Conservation (phyloP, 1,284 basidiomycete genomes). For the Trametes polyzona region DNA sequence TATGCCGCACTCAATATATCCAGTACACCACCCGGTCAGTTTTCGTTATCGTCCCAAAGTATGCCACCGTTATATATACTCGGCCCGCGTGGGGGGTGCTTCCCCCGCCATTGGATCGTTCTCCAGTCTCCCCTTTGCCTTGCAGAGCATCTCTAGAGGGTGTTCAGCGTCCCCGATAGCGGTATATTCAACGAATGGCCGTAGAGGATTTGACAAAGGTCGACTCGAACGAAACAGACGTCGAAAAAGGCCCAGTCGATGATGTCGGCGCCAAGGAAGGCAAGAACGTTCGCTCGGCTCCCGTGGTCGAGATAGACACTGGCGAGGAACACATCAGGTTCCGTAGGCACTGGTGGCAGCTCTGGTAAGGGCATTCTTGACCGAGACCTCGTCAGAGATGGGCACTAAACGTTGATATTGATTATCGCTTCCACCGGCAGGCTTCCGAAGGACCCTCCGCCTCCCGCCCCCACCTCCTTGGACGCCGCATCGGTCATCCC, state of each 20-base stretch:
- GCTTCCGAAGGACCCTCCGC: conserved; percentile 62
- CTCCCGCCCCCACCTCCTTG: conserved; percentile 58
- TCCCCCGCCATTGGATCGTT: not conserved
- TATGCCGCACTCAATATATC: not conserved
- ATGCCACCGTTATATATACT: not conserved
- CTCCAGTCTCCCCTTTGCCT: not conserved
- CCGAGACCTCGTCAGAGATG: not conserved
- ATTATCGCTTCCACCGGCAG: conserved; percentile 36
- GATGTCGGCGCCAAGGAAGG: conserved; percentile 1
- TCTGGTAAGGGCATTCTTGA: conserved; percentile 39
- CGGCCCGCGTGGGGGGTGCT: not conserved
- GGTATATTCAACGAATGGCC: not conserved
- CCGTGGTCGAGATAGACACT: conserved; percentile 47
- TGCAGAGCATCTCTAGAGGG: not conserved
- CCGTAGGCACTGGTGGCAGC: conserved; percentile 54
- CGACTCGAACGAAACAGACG: conserved; percentile 19
- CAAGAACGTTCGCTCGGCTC: conserved; percentile 11
- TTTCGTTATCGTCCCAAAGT: conserved; percentile 1
- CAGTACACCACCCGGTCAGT: not conserved
- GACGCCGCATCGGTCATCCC: conserved; percentile 64
- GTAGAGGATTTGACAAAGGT: conserved; percentile 16
- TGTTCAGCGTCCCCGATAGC: not conserved
- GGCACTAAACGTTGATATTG: not conserved
- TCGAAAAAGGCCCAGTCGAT: conserved; percentile 16
- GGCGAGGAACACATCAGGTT: conserved; percentile 49